Percentiles rank a stretch among this genome's conserved stretches.
Conservation (phyloP, 225 moss, liverwort and hornwort species). For the Pseudoscleropodium purum region DNA sequence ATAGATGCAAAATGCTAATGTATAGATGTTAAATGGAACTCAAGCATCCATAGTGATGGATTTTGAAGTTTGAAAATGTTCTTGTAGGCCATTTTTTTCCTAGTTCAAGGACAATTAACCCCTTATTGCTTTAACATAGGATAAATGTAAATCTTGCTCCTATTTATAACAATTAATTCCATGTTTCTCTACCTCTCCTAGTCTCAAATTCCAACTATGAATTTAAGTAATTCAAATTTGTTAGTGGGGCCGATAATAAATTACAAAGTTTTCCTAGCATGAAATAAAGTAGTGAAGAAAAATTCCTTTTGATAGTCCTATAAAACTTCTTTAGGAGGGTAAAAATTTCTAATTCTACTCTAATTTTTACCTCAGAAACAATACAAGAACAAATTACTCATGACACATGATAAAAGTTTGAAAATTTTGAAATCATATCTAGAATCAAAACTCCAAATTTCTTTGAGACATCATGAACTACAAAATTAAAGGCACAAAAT, state of each 20-base stretch:
- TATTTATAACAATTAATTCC: not conserved
- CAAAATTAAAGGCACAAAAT: not conserved
- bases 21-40: too few relatives aligned
- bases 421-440: not conserved
- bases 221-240: not conserved
- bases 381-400: not conserved
- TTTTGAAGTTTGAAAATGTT: not conserved
- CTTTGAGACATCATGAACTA: not conserved
- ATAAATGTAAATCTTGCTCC: not conserved
- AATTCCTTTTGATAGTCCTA: rapidly evolving
- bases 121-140: not conserved
- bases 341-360: rapidly evolving
- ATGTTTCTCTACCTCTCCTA: not conserved
- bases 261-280: rapidly evolving
- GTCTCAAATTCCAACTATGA: not conserved
- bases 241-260: not conserved
- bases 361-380: not conserved
- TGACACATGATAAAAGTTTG: rapidly evolving
- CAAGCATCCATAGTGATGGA: not conserved
- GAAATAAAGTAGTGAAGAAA: not conserved
- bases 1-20: too few relatives aligned
- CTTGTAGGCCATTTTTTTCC: rapidly evolving
- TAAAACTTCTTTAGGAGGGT: not conserved
- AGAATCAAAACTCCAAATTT: not conserved
- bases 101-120: rapidly evolving